Evolutionary conservation across 2,329 filamentous ascomycete species (phyloP).

Genomic region (Raffaelea ambrosiae): DNA sequence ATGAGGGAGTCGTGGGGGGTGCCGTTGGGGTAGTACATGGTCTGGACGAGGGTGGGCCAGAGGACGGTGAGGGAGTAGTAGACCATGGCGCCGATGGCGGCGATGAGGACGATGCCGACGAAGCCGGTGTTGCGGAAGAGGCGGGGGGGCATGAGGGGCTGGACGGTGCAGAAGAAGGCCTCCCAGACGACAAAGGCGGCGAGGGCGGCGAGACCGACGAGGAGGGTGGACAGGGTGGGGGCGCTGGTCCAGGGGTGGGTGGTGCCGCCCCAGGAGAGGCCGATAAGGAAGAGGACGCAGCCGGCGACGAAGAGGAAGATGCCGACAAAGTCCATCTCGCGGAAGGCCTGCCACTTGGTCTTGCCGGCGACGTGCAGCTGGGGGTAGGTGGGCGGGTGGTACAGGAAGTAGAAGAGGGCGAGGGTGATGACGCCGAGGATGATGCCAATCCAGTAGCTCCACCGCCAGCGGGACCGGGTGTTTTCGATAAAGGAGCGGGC

Average conservation of each 20-base stretch:
- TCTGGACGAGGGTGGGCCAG: constrained; percentile 33
- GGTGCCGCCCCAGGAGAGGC: constrained; percentile 32
- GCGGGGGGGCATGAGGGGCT: constrained; percentile 32
- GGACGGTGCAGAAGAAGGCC: constrained; percentile 23
- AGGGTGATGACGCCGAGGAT: constrained; percentile 31
- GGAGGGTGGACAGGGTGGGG: constrained; percentile 25
- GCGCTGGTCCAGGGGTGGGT: constrained; percentile 33
- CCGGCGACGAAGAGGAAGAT: constrained; percentile 32
- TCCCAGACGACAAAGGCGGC: constrained; percentile 29
- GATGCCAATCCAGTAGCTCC: constrained; percentile 40
- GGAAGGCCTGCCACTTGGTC: constrained; percentile 26
- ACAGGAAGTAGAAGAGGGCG: constrained; percentile 32
- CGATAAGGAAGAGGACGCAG: constrained; percentile 32
- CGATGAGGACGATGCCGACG: constrained; percentile 28
- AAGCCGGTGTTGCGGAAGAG: constrained; percentile 32
- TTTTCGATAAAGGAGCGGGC: constrained; percentile 33
- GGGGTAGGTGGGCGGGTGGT: constrained; percentile 36
- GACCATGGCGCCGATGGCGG: constrained; percentile 32
- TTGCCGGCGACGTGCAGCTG: constrained; percentile 30
- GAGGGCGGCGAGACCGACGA: constrained; percentile 27
- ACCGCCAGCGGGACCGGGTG: constrained; percentile 35
- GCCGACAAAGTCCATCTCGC: constrained; percentile 36
- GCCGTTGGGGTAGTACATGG: constrained; percentile 24
- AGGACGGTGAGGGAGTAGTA: constrained; percentile 36
- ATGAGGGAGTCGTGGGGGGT: constrained; percentile 25